phyloP scores from a whole-genome alignment of 257 asterid genomes.

The Penstemon davidsonii region DNA sequence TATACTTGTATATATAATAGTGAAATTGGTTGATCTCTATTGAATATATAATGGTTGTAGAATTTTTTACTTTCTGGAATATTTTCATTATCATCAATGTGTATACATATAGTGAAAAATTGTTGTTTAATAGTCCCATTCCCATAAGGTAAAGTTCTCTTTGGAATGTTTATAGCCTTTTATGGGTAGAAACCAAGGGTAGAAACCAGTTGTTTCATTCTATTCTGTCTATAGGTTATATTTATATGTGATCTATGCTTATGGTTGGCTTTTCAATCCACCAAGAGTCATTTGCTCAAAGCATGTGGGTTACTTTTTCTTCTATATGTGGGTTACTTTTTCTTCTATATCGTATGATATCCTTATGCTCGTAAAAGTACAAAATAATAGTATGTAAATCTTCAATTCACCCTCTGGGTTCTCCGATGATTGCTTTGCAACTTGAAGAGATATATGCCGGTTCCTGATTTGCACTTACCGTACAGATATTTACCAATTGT shows the following conservation, averaged over 20 bases:
- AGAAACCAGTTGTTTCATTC: constrained; percentile 31
- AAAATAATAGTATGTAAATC: constrained; percentile 4
- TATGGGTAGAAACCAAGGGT: constrained; percentile 28
- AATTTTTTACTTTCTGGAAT: constrained; percentile 22
- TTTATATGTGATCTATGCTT: constrained; percentile 33
- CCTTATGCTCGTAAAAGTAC: constrained; percentile 6
- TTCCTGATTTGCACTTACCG: constrained; percentile 1
- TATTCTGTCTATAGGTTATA: constrained; percentile 15
- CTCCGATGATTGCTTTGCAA: neutral
- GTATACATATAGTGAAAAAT: constrained; percentile 20
- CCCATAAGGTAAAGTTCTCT: constrained; percentile 21
- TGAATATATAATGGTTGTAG: constrained; percentile 23
- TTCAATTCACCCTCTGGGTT: neutral
- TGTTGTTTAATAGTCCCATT: neutral
- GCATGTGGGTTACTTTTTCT: constrained; percentile 19
- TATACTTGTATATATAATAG: constrained; percentile 13
- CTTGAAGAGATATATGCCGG: neutral
- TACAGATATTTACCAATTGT: neutral
- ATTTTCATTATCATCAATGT: constrained; percentile 27
- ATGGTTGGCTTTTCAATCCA: constrained; percentile 18
- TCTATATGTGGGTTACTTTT: constrained; percentile 22
- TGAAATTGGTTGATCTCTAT: constrained; percentile 21
- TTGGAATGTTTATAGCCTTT: constrained; percentile 28
- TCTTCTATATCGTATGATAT: constrained; percentile 15
- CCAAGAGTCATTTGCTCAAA: constrained; percentile 15